Conservation (phyloP, 371 early-diverging fungal genomes). For the Vairimorpha apis region DNA sequence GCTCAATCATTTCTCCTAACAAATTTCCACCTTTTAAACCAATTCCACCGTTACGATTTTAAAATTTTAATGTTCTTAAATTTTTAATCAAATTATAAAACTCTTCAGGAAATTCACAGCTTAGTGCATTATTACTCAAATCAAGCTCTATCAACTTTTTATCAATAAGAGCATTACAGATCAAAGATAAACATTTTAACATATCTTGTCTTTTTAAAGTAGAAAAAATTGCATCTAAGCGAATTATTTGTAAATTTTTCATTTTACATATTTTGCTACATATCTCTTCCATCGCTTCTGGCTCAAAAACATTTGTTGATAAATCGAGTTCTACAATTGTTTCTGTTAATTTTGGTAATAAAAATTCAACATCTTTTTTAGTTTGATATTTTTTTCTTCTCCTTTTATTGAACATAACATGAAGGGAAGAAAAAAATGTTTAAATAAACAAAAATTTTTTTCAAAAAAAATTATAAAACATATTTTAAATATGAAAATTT, state of each 20-base stretch:
- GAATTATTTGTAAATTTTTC: constrained; percentile 38
- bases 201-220: constrained; percentile 56
- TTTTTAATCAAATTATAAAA: constrained; percentile 52
- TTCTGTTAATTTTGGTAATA: constrained; percentile 36
- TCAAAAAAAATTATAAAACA: neutral
- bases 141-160: constrained; percentile 49
- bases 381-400: constrained; percentile 57
- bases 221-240: constrained; percentile 54
- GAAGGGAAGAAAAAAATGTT: neutral
- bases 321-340: constrained; percentile 55
- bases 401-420: constrained; percentile 55
- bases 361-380: constrained; percentile 41
- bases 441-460: neutral
- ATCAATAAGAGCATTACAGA: constrained; percentile 35
- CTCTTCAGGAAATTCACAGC: constrained; percentile 58
- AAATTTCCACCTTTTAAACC: constrained; percentile 58
- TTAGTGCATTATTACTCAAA: constrained; percentile 62
- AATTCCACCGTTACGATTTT: constrained; percentile 63
- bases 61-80: constrained; percentile 42
- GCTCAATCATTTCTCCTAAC: constrained; percentile 41
- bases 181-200: constrained; percentile 35
- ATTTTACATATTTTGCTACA: constrained; percentile 43
- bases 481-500: no score
- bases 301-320: constrained; percentile 56
- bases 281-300: constrained; percentile 53